Conservation (phyloP, 1,139 yeast genomes). For the Geotrichum macrosporum region DNA sequence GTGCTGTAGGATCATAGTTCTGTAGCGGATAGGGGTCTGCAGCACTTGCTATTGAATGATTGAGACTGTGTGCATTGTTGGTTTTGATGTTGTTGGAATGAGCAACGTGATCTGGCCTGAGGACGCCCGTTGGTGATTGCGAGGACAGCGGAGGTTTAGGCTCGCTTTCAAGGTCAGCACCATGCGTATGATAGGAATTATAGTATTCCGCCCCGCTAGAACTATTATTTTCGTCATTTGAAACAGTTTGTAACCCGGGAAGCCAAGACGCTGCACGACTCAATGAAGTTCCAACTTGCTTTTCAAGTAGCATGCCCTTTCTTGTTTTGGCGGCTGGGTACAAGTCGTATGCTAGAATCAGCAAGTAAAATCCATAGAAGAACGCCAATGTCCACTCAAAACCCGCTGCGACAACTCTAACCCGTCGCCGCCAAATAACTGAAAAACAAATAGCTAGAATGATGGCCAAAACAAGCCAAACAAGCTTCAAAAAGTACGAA, state of each 20-base stretch:
- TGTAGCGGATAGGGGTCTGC: too few relatives aligned
- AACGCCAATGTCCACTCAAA: slow-evolving; percentile 84
- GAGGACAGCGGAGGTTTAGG: too few relatives aligned
- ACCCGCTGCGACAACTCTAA: slow-evolving; percentile 49
- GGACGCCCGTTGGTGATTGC: too few relatives aligned
- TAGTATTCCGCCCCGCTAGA: too few relatives aligned
- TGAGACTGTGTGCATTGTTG: too few relatives aligned
- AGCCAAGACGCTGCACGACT: slow-evolving; percentile 25
- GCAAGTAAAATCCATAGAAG: slow-evolving; percentile 70
- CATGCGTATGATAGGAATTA: too few relatives aligned
- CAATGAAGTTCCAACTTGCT: slow-evolving; percentile 9
- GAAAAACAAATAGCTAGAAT: slow-evolving; percentile 70
- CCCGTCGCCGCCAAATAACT: slow-evolving; percentile 41
- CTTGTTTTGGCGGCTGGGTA: slow-evolving; percentile 51
- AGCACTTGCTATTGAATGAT: too few relatives aligned
- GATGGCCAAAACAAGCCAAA: slow-evolving; percentile 69
- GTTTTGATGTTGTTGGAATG: too few relatives aligned
- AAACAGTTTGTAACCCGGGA: slow-evolving; percentile 22
- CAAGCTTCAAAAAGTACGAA: slow-evolving; percentile 45
- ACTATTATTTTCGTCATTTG: neutral
- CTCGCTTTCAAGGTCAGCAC: too few relatives aligned
- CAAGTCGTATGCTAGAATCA: slow-evolving; percentile 66
- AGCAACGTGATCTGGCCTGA: too few relatives aligned
- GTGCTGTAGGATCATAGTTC: too few relatives aligned
- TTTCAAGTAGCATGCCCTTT: slow-evolving; percentile 25